Evolutionary conservation across 2,329 filamentous ascomycete species (phyloP), one percentile per base, ranked within the genome.

Genomic region (Fusarium sp.): DNA sequence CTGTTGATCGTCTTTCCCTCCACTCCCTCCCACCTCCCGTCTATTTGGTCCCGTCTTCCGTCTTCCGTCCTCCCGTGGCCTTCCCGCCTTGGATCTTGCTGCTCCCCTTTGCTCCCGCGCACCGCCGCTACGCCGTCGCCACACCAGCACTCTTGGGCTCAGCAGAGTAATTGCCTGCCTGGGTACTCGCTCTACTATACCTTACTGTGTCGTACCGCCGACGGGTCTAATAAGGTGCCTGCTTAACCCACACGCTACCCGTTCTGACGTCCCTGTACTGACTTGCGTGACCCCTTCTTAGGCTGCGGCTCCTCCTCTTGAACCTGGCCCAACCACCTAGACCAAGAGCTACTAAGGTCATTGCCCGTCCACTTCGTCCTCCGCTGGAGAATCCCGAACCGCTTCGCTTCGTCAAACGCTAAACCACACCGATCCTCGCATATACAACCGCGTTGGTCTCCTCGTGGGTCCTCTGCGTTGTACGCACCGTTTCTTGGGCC

Each of bases 31-130:
- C 60, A 71, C 71, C 61, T 70, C 72, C 64, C 72, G 69, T 64
- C 72, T 70, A 75, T 67, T 70, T 75, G 72, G 54, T 52, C 32
- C 54, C 61, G 62, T 60, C 66, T 74, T 74, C 76, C 74, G 66
- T 76, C 76, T 71, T 78, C 76, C 72, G 72, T 72, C 75, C 63
- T 77, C 75, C 68, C 67, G 66, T 73, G 58, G 63, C 73, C 73
- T 74, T 73, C 71, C 71, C 74, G 75, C 57, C 75, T 75, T 77
- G 74, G 68, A 72, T 71, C 70, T 70, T 64, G 60, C 67, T 75
- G 60, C 71, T 65, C 70, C 73, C 73, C 59, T 77, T 77, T 78
- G 70, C 76, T 77, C 72, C 77, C 74, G 70, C 73, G 64, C 76
- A 71, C 74, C 67, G 73, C 58, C 66, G 60, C 68, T 70, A 76